Conservation (phyloP, 139 green algal species). For the Volvox reticuliferus region DNA sequence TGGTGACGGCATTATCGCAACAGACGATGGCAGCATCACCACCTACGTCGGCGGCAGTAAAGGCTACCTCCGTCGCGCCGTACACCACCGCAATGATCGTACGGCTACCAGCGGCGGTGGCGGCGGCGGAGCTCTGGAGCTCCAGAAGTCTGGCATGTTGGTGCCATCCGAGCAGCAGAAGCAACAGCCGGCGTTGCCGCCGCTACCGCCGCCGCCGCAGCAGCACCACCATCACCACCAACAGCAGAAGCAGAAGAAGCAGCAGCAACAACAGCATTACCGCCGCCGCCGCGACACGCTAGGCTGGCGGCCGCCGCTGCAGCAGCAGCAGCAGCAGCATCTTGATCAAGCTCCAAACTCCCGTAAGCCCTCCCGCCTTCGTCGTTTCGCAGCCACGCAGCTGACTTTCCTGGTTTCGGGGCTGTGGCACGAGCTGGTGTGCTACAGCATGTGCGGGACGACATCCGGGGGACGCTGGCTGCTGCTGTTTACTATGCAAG, state of each 20-base stretch:
- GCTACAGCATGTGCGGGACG: not conserved
- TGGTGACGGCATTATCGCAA: no score
- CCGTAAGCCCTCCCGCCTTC: not conserved
- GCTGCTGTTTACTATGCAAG: slow-evolving; percentile 43
- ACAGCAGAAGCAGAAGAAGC: not conserved
- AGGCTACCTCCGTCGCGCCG: no score
- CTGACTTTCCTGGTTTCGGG: slow-evolving; percentile 53
- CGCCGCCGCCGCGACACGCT: not conserved
- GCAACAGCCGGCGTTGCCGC: not conserved
- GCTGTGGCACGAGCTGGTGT: slow-evolving; percentile 67
- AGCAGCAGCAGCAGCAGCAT: not conserved
- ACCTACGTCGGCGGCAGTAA: no score
- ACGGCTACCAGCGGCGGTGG: not conserved
- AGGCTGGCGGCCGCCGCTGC: not conserved
- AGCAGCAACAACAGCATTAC: no score
- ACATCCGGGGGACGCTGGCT: slow-evolving; percentile 7
- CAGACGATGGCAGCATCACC: no score
- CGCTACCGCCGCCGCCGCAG: not conserved
- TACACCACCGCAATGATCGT: no score
- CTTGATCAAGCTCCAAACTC: not conserved
- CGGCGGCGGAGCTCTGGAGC: not conserved
- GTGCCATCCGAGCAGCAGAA: not conserved
- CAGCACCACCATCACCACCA: no score
- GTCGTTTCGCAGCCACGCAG: slow-evolving; percentile 27
- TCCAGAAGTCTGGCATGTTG: no score